phyloP scores from a whole-genome alignment of 2,329 filamentous ascomycete species.

The Xylariomycetidae sp. region DNA sequence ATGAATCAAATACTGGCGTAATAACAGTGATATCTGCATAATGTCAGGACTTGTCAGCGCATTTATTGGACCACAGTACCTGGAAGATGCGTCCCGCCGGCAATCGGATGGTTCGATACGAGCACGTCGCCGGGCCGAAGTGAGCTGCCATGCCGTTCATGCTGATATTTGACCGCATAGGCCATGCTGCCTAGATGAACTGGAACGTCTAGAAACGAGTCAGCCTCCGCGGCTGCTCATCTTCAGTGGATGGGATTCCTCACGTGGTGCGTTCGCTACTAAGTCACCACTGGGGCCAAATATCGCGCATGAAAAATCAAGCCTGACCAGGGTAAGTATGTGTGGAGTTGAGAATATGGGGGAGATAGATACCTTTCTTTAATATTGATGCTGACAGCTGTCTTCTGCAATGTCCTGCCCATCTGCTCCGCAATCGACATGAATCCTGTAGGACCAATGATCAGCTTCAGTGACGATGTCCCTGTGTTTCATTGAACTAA shows the following conservation, averaged over 20 bases:
- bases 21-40: slow-evolving; percentile 11
- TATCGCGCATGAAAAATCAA: slow-evolving; percentile 77
- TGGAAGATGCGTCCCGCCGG: slow-evolving; percentile 13
- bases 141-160: slow-evolving; percentile 48
- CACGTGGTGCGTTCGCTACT: slow-evolving; percentile 66
- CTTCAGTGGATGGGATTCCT: slow-evolving; percentile 2
- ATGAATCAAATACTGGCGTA: slow-evolving; percentile 13
- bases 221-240: too few relatives aligned
- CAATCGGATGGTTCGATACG: slow-evolving; percentile 17
- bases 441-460: slow-evolving; percentile 41
- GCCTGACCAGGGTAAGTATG: too few relatives aligned
- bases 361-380: slow-evolving; percentile 53
- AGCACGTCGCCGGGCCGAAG: slow-evolving; percentile 32
- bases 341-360: too few relatives aligned
- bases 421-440: slow-evolving; percentile 84
- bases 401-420: slow-evolving; percentile 76
- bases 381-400: slow-evolving; percentile 72
- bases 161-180: slow-evolving; percentile 68
- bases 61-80: too few relatives aligned
- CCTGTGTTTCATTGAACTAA: too few relatives aligned
- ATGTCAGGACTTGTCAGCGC: too few relatives aligned
- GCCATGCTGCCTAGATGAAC: slow-evolving; percentile 72
- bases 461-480: too few relatives aligned
- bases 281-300: slow-evolving; percentile 70
- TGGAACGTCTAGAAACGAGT: neutral